A percentile compares a stretch with the other conserved stretches of the same genome.
These are phyloP conservation scores for Aspergillus aculeatus DNA, from an alignment of 2,329 filamentous ascomycete genomes.

Conservation along the genomic window DNA sequence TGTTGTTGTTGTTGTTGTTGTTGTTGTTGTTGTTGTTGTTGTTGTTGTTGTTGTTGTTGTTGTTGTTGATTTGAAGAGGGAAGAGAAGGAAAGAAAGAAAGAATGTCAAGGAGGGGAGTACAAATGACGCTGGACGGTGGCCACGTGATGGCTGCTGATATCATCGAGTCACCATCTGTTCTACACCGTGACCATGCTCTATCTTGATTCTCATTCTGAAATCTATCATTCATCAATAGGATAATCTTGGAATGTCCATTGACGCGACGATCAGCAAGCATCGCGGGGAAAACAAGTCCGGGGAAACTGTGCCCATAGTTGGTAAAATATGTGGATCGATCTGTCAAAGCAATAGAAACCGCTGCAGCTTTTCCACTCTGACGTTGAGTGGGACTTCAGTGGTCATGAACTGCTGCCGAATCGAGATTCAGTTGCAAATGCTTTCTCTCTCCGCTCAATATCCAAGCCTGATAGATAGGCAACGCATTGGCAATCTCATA, in stretches of 20 bases:
- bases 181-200: neutral
- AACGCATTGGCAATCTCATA: neutral
- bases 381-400: neutral
- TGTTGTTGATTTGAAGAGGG: neutral
- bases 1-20: neutral
- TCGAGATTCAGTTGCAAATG: neutral
- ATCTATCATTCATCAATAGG: no score
- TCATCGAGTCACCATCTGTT: neutral
- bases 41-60: neutral
- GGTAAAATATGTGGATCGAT: neutral
- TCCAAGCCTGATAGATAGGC: neutral
- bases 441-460: neutral
- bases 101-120: neutral
- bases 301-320: neutral
- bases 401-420: neutral
- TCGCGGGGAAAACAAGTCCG: slow-evolving; percentile 5
- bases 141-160: slow-evolving; percentile 3
- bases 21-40: neutral
- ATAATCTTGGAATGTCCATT: neutral
- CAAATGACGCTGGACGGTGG: slow-evolving; percentile 5
- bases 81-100: neutral
- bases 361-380: neutral
- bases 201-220: no score
- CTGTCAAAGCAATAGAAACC: neutral
- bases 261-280: slow-evolving; percentile 2